Base-by-base conservation (phyloP, 2,329 filamentous ascomycete genomes). In the Sphaerostilbella broomeana region DNA sequence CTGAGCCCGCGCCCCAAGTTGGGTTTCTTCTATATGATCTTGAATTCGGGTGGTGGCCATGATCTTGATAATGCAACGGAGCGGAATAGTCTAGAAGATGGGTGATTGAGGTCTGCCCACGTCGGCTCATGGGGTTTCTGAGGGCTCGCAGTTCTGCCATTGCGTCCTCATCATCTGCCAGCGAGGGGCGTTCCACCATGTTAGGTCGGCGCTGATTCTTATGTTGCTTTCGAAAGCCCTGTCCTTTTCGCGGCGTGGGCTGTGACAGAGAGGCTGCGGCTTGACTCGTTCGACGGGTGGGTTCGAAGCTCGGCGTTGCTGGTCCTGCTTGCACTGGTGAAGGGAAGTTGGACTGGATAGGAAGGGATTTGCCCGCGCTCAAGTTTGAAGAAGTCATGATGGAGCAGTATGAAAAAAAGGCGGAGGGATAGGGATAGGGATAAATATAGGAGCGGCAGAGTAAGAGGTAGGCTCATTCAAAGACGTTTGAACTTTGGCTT, bases 91-190 rank as follows among this genome's bases (percentile, higher is more conserved):
- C 90, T 73, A 98, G 85, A 42, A 98, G 68, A 63, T 98, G 92
- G 27, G 92, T 97, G 58, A 98, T 98, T 55, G 86, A 94, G 38
- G 88, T 95, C 63, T 95, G 90, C 38, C 92, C 92, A 54, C 92
- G 86, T 43, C 92, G 82, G 55, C 73, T 75, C n/a, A 69, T 71
- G 10, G 73, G 61, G 49, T 77, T 78, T 42, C 72, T 67, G 42
- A 78, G 61, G 15, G 73, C 73, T 48, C 73, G 65, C 46, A 89
- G 72, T 68, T 95, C 88, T 49, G 80, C 87, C 76, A 94, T 81
- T 53, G 78, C 79, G 75, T 95, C 88, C 67, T 95, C 88, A 68
- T 89, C 81, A 58, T 83, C 75, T 51, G 34, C 33, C 33, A 83
- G 47, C 7, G 53, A 50, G 17, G 51, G 68, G 33, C 63, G 55